These are phyloP conservation scores for Plantago major DNA, from an alignment of 257 asterid genomes.

Conservation along the genomic window DNA sequence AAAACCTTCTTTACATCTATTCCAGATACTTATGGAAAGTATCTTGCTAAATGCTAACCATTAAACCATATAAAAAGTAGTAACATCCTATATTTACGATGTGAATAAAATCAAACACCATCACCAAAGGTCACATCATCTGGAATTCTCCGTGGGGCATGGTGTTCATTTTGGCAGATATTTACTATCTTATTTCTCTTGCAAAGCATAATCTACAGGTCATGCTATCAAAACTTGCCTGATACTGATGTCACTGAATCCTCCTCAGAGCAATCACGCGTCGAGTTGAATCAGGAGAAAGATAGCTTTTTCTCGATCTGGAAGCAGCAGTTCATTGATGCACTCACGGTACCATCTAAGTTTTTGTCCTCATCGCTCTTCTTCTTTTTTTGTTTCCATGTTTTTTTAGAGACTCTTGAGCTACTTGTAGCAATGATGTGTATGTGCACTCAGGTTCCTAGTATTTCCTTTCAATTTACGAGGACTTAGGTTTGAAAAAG, in stretches of 20 bases:
- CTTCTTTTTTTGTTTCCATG: not conserved
- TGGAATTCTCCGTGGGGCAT: too few relatives aligned
- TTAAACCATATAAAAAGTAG: too few relatives aligned
- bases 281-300: conserved; percentile 27
- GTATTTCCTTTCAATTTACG: not conserved
- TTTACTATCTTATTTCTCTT: not conserved
- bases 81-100: too few relatives aligned
- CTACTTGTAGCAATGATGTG: too few relatives aligned
- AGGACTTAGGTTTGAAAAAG: too few relatives aligned
- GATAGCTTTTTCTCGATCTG: conserved; percentile 43
- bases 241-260: conserved; percentile 33
- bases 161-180: not conserved
- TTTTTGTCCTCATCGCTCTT: not conserved
- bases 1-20: too few relatives aligned
- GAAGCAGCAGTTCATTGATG: conserved; percentile 76
- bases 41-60: too few relatives aligned
- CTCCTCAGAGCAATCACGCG: conserved; percentile 29
- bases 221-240: conserved; percentile 37
- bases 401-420: too few relatives aligned
- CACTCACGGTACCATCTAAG: conserved; percentile 42
- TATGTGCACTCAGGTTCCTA: not conserved
- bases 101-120: too few relatives aligned
- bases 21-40: too few relatives aligned
- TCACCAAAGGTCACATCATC: too few relatives aligned
- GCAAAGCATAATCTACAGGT: conserved; percentile 28